These are phyloP conservation scores for Micractinium sp. DNA, from an alignment of 139 green algal genomes.

Conservation along the genomic window DNA sequence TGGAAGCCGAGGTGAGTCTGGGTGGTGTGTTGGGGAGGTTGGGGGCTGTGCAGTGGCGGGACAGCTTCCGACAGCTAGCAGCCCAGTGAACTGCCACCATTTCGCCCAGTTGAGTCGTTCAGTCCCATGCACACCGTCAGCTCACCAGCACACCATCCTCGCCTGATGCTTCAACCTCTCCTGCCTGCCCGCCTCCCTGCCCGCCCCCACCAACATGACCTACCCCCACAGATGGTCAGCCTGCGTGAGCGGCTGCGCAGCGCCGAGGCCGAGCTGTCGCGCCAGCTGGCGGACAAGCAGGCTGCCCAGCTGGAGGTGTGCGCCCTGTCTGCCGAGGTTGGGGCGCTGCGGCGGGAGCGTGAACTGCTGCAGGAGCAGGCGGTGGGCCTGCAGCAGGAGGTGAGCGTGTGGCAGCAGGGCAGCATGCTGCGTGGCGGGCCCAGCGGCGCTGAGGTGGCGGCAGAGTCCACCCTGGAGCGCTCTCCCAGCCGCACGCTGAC, in stretches of 20 bases:
- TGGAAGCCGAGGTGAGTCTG: background rate
- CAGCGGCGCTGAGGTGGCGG: constrained; percentile 1
- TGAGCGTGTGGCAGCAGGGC: constrained; percentile 1
- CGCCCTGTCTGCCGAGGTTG: background rate
- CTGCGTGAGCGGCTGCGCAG: background rate
- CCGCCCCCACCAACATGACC: background rate
- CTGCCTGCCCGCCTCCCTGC: no score
- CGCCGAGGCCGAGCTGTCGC: background rate
- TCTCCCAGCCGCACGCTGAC: background rate
- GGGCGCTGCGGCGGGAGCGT: background rate
- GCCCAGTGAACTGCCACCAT: background rate
- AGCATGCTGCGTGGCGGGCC: background rate
- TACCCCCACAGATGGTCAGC: background rate
- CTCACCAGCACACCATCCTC: background rate
- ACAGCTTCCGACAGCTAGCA: background rate
- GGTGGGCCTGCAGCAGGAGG: constrained; percentile 31
- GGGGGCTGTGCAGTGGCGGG: background rate
- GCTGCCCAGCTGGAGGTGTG: constrained; percentile 1
- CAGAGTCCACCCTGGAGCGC: background rate
- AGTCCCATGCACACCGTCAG: background rate
- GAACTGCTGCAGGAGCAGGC: constrained; percentile 27
- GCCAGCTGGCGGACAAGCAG: constrained; percentile 19
- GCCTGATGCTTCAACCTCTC: background rate
- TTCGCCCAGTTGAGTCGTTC: background rate
- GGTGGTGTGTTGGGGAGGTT: background rate